Evolutionary conservation across 1,139 yeast genomes (phyloP).

Genomic region (Arxiozyma heterogenica): DNA sequence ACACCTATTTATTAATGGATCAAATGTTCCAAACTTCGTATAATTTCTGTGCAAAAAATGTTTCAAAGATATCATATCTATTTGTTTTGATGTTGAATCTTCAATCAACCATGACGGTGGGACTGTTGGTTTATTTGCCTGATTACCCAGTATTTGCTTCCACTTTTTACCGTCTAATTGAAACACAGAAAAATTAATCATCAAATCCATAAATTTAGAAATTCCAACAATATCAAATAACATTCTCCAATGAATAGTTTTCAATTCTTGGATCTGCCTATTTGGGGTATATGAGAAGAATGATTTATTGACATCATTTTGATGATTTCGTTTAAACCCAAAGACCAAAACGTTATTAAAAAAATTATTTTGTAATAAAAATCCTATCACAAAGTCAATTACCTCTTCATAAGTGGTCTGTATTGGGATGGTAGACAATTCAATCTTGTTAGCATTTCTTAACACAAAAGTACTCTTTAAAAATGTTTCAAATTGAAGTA

Average conservation of each 20-base stretch:
- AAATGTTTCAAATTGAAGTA: slow-evolving; percentile 1
- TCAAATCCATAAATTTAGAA: slow-evolving; percentile 15
- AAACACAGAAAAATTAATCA: slow-evolving; percentile 21
- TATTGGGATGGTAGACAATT: neutral
- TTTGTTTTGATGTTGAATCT: neutral
- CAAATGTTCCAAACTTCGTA: neutral
- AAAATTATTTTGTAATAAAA: slow-evolving; percentile 11
- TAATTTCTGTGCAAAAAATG: neutral
- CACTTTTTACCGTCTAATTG: slow-evolving; percentile 11
- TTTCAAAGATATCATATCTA: neutral
- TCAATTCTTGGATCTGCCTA: slow-evolving; percentile 15
- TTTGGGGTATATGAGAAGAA: slow-evolving; percentile 21
- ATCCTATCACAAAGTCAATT: slow-evolving; percentile 18
- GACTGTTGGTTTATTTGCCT: slow-evolving; percentile 17
- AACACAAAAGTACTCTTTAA: slow-evolving; percentile 7
- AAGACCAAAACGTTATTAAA: slow-evolving; percentile 20
- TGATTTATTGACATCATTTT: slow-evolving; percentile 11
- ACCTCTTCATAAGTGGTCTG: slow-evolving; percentile 10
- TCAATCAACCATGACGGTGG: slow-evolving; percentile 15
- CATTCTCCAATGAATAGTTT: slow-evolving; percentile 18
- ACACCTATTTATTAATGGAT: slow-evolving; percentile 4
- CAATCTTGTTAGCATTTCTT: slow-evolving; percentile 4
- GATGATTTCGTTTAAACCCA: slow-evolving; percentile 22
- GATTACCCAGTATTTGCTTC: slow-evolving; percentile 23
- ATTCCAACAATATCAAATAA: slow-evolving; percentile 23